Conservation (phyloP, 2,329 filamentous ascomycete species). For the Sporothrix mexicana region DNA sequence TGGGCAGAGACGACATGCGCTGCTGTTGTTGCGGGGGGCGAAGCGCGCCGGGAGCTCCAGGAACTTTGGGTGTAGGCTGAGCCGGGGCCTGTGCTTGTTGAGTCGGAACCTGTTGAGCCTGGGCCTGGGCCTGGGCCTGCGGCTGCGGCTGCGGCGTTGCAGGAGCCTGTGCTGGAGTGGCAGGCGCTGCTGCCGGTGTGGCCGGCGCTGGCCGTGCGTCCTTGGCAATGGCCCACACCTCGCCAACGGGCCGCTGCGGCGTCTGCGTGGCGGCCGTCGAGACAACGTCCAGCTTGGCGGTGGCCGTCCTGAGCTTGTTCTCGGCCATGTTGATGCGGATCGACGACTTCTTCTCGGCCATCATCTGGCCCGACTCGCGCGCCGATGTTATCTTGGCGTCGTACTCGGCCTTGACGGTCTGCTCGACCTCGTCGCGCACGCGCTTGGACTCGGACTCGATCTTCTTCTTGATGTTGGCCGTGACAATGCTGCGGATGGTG, state of each 20-base stretch:
- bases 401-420: constrained; percentile 53
- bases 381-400: constrained; percentile 61
- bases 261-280: constrained; percentile 84
- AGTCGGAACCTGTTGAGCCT: not conserved
- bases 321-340: constrained; percentile 81
- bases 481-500: constrained; percentile 64
- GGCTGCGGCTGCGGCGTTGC: not conserved
- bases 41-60: constrained; percentile 30
- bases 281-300: constrained; percentile 78
- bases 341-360: constrained; percentile 76
- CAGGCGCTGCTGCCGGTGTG: constrained; percentile 34
- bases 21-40: constrained; percentile 19
- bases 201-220: constrained; percentile 58
- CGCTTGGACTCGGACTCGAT: constrained; percentile 69
- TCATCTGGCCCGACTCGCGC: constrained; percentile 68
- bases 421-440: constrained; percentile 60
- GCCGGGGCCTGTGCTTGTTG: not conserved
- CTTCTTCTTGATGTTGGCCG: constrained; percentile 71
- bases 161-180: constrained; percentile 32
- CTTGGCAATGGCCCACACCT: constrained; percentile 87
- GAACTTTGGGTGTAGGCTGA: not conserved
- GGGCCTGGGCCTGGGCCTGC: not conserved
- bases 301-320: constrained; percentile 66
- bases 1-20: constrained; percentile 30
- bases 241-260: constrained; percentile 78